Evolutionary conservation across 257 asterid genomes (phyloP).

Genomic region (Solanum rostratum): DNA sequence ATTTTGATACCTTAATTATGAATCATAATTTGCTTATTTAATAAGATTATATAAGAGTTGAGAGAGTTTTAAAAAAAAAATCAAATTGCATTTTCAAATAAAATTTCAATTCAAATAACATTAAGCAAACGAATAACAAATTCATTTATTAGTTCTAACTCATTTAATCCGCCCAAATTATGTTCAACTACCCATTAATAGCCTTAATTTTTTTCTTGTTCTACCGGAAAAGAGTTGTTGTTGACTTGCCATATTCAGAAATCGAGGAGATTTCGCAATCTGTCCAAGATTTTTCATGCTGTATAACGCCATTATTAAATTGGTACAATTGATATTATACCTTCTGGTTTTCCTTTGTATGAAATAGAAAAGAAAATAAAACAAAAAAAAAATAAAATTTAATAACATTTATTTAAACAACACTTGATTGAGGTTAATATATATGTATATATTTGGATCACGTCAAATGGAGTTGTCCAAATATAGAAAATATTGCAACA

Average conservation of each 20-base stretch:
- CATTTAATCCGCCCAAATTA: neutral
- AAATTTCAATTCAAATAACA: neutral
- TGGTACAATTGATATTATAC: neutral
- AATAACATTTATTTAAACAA: no score
- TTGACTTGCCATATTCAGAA: neutral
- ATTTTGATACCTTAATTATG: no score
- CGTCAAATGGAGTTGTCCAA: neutral
- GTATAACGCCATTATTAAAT: neutral
- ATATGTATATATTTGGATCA: neutral
- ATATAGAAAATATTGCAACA: neutral
- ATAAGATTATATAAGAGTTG: no score
- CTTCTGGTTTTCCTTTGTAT: neutral
- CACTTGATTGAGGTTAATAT: neutral
- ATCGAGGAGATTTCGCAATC: neutral
- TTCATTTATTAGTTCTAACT: neutral
- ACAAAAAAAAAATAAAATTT: no score
- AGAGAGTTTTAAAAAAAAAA: no score
- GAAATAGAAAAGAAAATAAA: neutral
- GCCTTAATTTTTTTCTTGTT: neutral
- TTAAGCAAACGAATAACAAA: neutral
- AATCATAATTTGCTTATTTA: no score
- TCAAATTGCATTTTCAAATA: no score
- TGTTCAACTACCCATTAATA: neutral
- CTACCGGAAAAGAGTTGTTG: neutral
- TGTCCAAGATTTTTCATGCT: neutral